Evolutionary conservation across 805 yeast genomes (phyloP), one percentile per base, ranked within the genome.

Genomic region (Myxozyma lipomycoides): DNA sequence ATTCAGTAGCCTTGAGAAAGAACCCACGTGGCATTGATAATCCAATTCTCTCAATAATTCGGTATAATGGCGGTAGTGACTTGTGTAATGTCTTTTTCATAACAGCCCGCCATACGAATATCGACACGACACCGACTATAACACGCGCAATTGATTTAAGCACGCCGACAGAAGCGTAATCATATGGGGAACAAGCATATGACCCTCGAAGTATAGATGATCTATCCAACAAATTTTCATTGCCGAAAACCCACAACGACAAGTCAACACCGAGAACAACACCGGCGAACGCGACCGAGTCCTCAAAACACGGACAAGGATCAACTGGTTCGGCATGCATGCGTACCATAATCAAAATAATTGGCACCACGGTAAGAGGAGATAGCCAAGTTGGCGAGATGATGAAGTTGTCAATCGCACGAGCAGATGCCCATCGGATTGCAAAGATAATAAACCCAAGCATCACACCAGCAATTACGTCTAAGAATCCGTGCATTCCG

Each of bases 401-500:
- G 15, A 51, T 46, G 39, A 58, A 49, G 15, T 62, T 46, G 62
- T 84, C 86, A 70, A 79, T 79, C 7, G 55, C 25, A 5, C 62
- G 62, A 1, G 79, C 74, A 21, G 66, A 64, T 4, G 60, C 53
- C 40, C 64, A 57, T 45, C 95, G 70, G 21, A 76, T 62, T n/a
- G 73, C 40, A 55, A 78, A 78, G 32, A 84, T 72, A 0, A 69
- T 35, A 0, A 70, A 43, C 0, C 98, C 98, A 17, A 88, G 69
- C 0, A 77, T 0, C 0, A 78, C 69, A 4, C 98, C 98, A 18
- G 78, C 64, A 0, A 70, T 45, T 2, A 93, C 73, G 65, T 93
- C 98, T 21, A 85, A 68, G 52, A 86, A 77, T 2, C 98, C 98
- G 69, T 93, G 98, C 98, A 91, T 91, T 2, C 98, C 98, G 66